Evolutionary conservation across 1,139 yeast species (phyloP), one percentile per base, ranked within the genome.

Genomic region (Geotrichum carabidarum): DNA sequence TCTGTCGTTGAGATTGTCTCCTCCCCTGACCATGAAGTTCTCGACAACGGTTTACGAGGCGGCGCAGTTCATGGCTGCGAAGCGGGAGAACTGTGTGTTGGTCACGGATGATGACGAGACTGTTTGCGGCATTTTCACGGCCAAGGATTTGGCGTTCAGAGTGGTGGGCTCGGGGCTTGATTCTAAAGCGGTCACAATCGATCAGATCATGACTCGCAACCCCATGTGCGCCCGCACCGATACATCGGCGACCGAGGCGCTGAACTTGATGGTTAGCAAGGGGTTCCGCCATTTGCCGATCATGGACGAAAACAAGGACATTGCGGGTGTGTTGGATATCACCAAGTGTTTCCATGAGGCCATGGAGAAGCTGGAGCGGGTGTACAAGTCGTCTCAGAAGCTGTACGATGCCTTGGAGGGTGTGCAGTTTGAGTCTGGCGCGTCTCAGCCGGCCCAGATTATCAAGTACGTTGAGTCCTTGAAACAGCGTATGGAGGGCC

Each of bases 291-390:
- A 89, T 68, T 73, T 89, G 62, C 96, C 96, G 0, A 90, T 89
- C 7, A 76, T 87, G 66, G 93, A 86, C 65, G 86, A 83, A 49
- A 73, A 76, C 42, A 81, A 79, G 61, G 83, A 80, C 56, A 83
- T 89, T 57, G 84, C 84, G 8, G 96, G 96, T 48, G 91, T 89
- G 7, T 74, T 89, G 62, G 96, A 89, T 69, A 88, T 89, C 60
- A 88, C 96, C 49, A 86, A 84, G 68, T 88, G 95, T 63, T 89
- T 88, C 67, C 88, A 87, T 58, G 95, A 88, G 67, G 95, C 94
- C 46, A 89, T 89, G 95, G 88, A 84, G 64, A 86, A 84, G 68
- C 75, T 89, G 54, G 95, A 89, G 67, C 78, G 93, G 61, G 84
- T 88, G 73, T 88, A 86, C 64, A 82, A 82, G 53, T 80, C 86